A percentile compares a stretch with the other conserved stretches of the same genome.
Evolutionary conservation across 225 moss, liverwort and hornwort species (phyloP).

Genomic region (Straminergon stramineum): DNA sequence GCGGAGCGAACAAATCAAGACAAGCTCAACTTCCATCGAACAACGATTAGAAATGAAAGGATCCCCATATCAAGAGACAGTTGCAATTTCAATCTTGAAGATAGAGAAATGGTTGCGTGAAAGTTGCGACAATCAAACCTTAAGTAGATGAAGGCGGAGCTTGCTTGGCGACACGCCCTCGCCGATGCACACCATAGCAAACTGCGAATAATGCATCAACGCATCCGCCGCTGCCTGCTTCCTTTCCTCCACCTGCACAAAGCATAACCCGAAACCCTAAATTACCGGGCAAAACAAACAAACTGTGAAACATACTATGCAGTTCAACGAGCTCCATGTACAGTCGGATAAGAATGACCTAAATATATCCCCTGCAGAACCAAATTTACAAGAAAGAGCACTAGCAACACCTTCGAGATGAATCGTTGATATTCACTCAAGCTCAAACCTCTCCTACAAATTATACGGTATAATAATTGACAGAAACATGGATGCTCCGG

Average conservation of each 20-base stretch:
- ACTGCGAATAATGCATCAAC: conserved; percentile 74
- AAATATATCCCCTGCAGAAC: background rate
- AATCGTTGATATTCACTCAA: background rate
- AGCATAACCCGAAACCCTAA: background rate
- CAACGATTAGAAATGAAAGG: background rate
- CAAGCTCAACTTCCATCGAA: background rate
- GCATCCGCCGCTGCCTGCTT: conserved; percentile 84
- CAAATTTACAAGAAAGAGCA: background rate
- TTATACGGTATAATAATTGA: background rate
- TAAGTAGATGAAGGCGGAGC: conserved; percentile 80
- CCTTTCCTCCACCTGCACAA: conserved; percentile 60
- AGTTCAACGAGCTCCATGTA: background rate
- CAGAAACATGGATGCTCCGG: background rate
- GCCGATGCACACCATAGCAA: conserved; percentile 69
- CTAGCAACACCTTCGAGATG: background rate
- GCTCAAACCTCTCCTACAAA: background rate
- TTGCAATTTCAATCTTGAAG: background rate
- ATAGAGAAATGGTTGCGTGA: background rate
- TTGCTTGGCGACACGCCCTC: conserved; percentile 75
- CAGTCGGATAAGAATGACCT: background rate
- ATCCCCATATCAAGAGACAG: background rate
- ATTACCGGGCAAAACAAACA: background rate
- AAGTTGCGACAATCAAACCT: conserved; percentile 23
- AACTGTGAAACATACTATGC: background rate
- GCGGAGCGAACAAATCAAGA: background rate